These are phyloP conservation scores for Sporothrix pallida DNA, from an alignment of 2,329 filamentous ascomycete species.

Conservation along the genomic window DNA sequence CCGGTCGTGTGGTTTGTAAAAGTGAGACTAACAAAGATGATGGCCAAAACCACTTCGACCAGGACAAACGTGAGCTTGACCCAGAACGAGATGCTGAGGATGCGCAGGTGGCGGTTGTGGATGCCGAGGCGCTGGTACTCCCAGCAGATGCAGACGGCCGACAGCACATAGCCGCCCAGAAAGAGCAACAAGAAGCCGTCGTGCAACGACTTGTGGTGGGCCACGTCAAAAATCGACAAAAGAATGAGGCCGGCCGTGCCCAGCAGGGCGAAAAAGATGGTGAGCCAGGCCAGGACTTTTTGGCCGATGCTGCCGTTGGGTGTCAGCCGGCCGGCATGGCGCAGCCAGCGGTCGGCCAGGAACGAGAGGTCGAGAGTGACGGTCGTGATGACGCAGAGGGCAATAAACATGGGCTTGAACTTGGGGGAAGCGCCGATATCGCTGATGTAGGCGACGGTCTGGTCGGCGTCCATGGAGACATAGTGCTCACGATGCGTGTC, in stretches of 20 bases:
- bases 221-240: slow-evolving; percentile 84
- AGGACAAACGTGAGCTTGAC: slow-evolving; percentile 86
- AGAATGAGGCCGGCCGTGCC: slow-evolving; percentile 83
- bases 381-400: slow-evolving; percentile 72
- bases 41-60: slow-evolving; percentile 73
- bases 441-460: slow-evolving; percentile 74
- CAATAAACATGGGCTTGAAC: slow-evolving; percentile 79
- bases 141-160: slow-evolving; percentile 85
- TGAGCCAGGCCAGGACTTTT: slow-evolving; percentile 65
- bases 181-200: slow-evolving; percentile 81
- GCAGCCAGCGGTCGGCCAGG: slow-evolving; percentile 79
- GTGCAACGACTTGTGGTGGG: slow-evolving; percentile 70
- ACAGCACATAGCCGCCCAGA: slow-evolving; percentile 82
- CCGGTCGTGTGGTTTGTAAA: slow-evolving; percentile 60
- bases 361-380: slow-evolving; percentile 83
- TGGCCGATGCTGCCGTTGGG: slow-evolving; percentile 70
- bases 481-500: slow-evolving; percentile 62
- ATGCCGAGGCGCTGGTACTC: slow-evolving; percentile 85
- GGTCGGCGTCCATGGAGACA: slow-evolving; percentile 61
- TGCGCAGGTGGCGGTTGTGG: slow-evolving; percentile 72
- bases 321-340: slow-evolving; percentile 78
- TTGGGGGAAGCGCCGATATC: slow-evolving; percentile 62
- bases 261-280: slow-evolving; percentile 71
- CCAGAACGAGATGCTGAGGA: slow-evolving; percentile 82
- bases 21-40: slow-evolving; percentile 71